Base-by-base conservation (phyloP, 2,329 filamentous ascomycete genomes). In the Xylogone sp. region DNA sequence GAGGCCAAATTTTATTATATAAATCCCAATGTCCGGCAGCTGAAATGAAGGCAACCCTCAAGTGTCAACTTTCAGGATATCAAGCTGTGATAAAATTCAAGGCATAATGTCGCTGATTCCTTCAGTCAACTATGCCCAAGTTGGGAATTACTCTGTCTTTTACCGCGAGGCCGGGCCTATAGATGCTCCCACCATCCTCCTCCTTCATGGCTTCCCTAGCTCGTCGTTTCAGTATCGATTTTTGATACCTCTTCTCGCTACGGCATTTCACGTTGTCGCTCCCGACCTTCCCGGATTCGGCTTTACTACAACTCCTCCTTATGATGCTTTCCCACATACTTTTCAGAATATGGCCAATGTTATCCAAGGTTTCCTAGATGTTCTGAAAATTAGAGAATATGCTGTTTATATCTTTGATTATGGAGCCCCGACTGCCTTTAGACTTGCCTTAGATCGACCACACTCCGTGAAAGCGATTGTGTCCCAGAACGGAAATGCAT, bases 401-500 rank as follows among this genome's bases (percentile, higher is more conserved):
- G 27, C 27, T 31, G 27, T 13, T 13, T 31, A 31, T 13, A 31
- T 31, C 8, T 13, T 8, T 13, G 27, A 13, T 31, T 31, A 31
- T 31, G 27, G 27, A 8, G 27, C 27, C 13, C 8, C 7, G 8
- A 13, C 13, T 7, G 27, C 8, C 7, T 13, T 31, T 31, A 7
- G 27, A 13, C 27, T 31, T 7, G 27, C 78, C 0, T 68, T 81
- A 2, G 54, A 72, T 42, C 68, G 73, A 1, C 74, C 76, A 0
- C 62, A 71, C 1, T 66, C 69, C 13, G 66, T 82, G 50, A 67
- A 68, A 21, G 76, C 77, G 13, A 76, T 83, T 54, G 69, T 83
- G 46, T 68, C 72, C 4, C 80, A 83, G 59, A 82, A 82, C 60
- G 80, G 79, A 43, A 84, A 83, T 57, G 78, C 79, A 18, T 83